Evolutionary conservation across 2,329 filamentous ascomycete genomes (phyloP), one percentile per base, ranked within the genome.

Genomic region (Colletotrichum chlorophyti): DNA sequence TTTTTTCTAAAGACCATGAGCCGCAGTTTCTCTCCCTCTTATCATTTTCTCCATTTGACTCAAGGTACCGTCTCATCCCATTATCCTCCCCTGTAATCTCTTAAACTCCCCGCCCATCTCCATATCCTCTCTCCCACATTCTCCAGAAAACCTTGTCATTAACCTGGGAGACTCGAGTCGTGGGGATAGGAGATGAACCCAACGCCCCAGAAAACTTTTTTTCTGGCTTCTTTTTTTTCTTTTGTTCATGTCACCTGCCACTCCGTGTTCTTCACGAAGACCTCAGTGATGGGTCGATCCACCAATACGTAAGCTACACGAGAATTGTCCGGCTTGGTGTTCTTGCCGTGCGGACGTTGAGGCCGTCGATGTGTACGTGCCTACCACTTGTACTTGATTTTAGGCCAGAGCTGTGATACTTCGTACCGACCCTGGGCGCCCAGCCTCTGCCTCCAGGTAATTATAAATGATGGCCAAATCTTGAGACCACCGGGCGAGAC

Each of bases 81-180:
- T 10, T 23, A 42, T 42, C 40, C n/a, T 15, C 14, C 21, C 11
- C 43, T 34, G 12, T 23, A 34, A 32, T 53, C n/a, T n/a, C n/a
- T n/a, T n/a, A n/a, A n/a, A n/a, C 27, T 21, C 51, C 51, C 12
- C 51, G 41, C 24, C 24, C 38, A 14, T 57, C 53, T 45, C 53
- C 53, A 45, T 51, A 31, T 37, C 43, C 38, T 54, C n/a, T n/a
- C n/a, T 24, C 38, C 38, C 53, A 34, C 19, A 23, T 53, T 55
- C 52, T 50, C 52, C 53, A 45, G 53, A 57, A 57, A 57, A 57
- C 53, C 53, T 57, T 52, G 53, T 21, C 47, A 31, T 29, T 26
- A 21, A 37, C 14, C 19, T 27, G 53, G 53, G 37, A 37, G 17
- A 32, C 24, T 48, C n/a, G 47, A 57, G 47, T 52, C 47, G 47